Evolutionary conservation across 1,284 basidiomycete species (phyloP).

Genomic region (Mycosarcoma maydis): DNA sequence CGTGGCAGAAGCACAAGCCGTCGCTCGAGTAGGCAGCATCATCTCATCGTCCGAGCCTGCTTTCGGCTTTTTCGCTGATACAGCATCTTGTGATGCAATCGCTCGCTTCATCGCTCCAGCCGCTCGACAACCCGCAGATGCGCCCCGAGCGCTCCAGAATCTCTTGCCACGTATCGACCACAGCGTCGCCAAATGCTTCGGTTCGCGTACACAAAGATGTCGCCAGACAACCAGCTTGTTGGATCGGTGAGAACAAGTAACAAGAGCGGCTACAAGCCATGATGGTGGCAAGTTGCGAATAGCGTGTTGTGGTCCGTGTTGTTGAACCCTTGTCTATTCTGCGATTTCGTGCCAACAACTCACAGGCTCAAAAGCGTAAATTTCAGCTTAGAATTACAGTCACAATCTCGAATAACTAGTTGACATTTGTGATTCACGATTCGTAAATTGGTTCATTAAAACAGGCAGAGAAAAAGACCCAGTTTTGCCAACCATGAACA

Average conservation of each 20-base stretch:
- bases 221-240: no score
- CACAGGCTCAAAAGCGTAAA: no score
- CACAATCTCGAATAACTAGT: no score
- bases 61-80: constrained; percentile 9
- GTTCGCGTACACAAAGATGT: no score
- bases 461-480: no score
- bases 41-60: constrained; percentile 20
- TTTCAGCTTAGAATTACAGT: no score
- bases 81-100: background rate
- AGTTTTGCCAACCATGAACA: no score
- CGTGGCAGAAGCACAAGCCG: constrained; percentile 1
- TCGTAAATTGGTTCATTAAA: no score
- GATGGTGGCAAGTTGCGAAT: background rate
- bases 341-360: background rate
- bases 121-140: constrained; percentile 4
- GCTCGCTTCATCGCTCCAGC: constrained; percentile 23
- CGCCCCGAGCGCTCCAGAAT: constrained; percentile 7
- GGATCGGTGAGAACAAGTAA: no score
- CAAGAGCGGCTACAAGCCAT: no score
- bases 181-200: constrained; percentile 5
- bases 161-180: constrained; percentile 5
- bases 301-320: constrained; percentile 12
- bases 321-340: background rate
- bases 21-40: constrained; percentile 1
- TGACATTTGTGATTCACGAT: no score